Conservation (phyloP, 257 asterid species). For the Agastache rugosa region DNA sequence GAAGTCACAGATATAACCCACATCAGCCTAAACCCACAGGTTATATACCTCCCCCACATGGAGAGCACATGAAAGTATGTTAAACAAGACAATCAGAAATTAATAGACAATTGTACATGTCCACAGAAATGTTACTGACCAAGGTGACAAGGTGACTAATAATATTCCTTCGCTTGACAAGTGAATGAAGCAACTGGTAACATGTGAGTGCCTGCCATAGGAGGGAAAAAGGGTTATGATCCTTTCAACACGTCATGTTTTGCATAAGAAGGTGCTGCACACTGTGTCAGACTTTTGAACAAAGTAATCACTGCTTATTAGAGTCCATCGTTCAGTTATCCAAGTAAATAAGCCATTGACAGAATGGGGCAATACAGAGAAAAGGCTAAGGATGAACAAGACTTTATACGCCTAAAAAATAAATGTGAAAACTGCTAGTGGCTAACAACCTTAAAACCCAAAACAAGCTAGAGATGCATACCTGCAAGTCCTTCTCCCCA, state of each 20-base stretch:
- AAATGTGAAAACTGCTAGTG: conserved; percentile 5
- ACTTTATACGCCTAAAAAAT: conserved; percentile 19
- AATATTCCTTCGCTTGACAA: conserved; percentile 76
- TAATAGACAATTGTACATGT: conserved; percentile 14
- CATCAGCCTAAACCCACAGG: conserved; percentile 21
- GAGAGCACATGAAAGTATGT: conserved; percentile 28
- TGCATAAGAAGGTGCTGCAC: conserved; percentile 16
- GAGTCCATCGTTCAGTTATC: conserved; percentile 12
- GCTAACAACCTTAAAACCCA: conserved; percentile 6
- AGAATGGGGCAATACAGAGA: not conserved
- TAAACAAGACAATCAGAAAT: not conserved
- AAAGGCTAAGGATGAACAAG: not conserved
- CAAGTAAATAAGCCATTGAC: conserved; percentile 7
- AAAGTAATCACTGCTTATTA: not conserved
- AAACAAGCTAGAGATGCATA: conserved; percentile 38
- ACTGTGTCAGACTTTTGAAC: conserved; percentile 1
- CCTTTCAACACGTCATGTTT: conserved; percentile 30
- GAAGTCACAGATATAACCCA: conserved; percentile 13
- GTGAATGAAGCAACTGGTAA: conserved; percentile 89
- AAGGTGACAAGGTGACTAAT: conserved; percentile 69
- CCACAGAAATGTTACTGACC: conserved; percentile 62
- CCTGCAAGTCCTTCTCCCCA: conserved; percentile 97
- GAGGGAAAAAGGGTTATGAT: conserved; percentile 23
- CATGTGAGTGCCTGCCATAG: conserved; percentile 80
- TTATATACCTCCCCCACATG: conserved; percentile 18